Conservation (phyloP, 495 filamentous ascomycete genomes). For the Filosporella fistucella region DNA sequence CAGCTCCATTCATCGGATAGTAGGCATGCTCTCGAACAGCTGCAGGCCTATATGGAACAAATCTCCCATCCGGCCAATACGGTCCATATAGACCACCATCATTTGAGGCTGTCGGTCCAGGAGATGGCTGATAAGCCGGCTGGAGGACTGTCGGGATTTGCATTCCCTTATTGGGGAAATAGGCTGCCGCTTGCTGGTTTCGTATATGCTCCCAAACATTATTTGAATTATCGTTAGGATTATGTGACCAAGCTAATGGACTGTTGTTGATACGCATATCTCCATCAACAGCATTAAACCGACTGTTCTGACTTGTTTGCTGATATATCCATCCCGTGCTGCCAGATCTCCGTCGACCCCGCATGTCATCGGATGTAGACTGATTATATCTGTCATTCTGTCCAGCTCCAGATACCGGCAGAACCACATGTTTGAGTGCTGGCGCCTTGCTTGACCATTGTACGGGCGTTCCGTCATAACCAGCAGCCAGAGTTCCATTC, state of each 20-base stretch:
- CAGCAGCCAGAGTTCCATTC: conserved; percentile 85
- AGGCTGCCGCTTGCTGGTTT: conserved; percentile 13
- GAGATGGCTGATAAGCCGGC: conserved; percentile 63
- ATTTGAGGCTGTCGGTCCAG: conserved; percentile 71
- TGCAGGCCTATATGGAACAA: conserved; percentile 69
- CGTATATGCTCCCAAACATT: conserved; percentile 19
- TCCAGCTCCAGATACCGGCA: conserved; percentile 36
- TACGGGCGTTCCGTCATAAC: conserved; percentile 83
- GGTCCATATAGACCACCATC: conserved; percentile 67
- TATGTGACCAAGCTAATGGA: conserved; percentile 9
- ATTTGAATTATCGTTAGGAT: conserved; percentile 7
- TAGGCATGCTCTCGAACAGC: conserved; percentile 33
- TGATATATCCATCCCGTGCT: conserved; percentile 19
- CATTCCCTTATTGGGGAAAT: conserved; percentile 18
- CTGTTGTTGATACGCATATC: conserved; percentile 10
- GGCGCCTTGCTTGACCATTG: conserved; percentile 75
- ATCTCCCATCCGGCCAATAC: conserved; percentile 74
- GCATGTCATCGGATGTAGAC: not conserved
- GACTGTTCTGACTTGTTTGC: conserved; percentile 16
- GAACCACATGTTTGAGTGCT: conserved; percentile 82
- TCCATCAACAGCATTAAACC: conserved; percentile 20
- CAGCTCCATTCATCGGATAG: conserved; percentile 3
- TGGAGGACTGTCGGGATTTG: conserved; percentile 63
- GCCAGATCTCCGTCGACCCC: conserved; percentile 6
- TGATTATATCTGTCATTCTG: not conserved